phyloP scores from a whole-genome alignment of 2,329 filamentous ascomycete genomes.

The Penicillium sp. region DNA sequence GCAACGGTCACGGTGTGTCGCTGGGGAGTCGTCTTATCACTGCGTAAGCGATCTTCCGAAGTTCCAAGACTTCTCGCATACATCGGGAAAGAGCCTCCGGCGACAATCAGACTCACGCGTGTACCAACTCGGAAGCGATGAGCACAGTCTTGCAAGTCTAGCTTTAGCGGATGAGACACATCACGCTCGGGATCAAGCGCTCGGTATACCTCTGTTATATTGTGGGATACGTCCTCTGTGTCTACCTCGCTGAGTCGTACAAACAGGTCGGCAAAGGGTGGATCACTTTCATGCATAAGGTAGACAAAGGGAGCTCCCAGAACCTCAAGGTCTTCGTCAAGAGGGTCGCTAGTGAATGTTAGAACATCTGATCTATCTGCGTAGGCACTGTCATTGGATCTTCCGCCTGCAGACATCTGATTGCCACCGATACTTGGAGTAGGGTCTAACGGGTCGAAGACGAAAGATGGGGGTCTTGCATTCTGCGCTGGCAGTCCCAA shows the following conservation, averaged over 20 bases:
- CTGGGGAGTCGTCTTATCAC: conserved; percentile 12
- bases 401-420: conserved; percentile 17
- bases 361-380: conserved; percentile 17
- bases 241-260: conserved; percentile 20
- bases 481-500: conserved; percentile 5
- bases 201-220: conserved; percentile 16
- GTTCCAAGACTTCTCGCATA: conserved; percentile 21
- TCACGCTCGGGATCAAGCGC: conserved; percentile 19
- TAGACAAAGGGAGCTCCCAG: conserved; percentile 13
- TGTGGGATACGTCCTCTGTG: conserved; percentile 13
- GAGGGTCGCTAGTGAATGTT: conserved; percentile 17
- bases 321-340: conserved; percentile 13
- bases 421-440: conserved; percentile 22
- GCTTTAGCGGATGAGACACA: conserved; percentile 6
- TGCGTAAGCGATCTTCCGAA: conserved; percentile 13
- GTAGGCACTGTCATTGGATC: conserved; percentile 20
- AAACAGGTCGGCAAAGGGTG: conserved; percentile 21
- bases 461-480: conserved; percentile 9
- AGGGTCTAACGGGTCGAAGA: conserved; percentile 17
- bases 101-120: conserved; percentile 16
- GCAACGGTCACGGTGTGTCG: conserved; percentile 16
- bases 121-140: conserved; percentile 16
- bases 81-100: conserved; percentile 21
- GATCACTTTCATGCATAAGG: conserved; percentile 16
- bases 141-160: conserved; percentile 17